Evolutionary conservation across 1,139 yeast genomes (phyloP), one percentile per base, ranked within the genome.

Genomic region (Protomyces gravidus): DNA sequence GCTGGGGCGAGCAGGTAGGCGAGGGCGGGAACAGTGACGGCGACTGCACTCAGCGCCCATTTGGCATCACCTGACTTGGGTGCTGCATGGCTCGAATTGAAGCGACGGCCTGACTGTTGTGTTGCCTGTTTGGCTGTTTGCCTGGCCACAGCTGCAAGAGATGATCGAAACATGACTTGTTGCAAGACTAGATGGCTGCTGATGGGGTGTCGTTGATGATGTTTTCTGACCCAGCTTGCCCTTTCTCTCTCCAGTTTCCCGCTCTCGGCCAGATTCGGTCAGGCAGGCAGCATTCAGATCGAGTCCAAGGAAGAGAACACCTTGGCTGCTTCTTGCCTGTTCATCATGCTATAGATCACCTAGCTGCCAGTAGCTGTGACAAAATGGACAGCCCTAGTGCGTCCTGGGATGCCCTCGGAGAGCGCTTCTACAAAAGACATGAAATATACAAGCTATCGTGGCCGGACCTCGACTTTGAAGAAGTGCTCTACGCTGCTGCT

Each of bases 1-100:
- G 58, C 51, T 5, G 58, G 58, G 15, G 58, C 58, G 9, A 53
- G 51, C 30, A 53, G 51, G 28, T 53, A 53, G n/a, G 51, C 58
- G 15, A 53, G 51, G n/a, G 58, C 58, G 4, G 58, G 58, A 15
- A 53, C 51, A 19, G 58, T 53, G 27, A 53, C 47, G 9, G 58
- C 58, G n/a, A 23, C 40, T 5, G 58, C 47, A n/a, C 45, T 51
- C 36, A 53, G 15, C 33, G 48, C 39, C 58, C 58, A 53, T 23
- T 45, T 50, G 39, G 58, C 27, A 23, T 53, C 58, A 11, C 58
- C 51, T 7, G 42, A 17, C 6, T 45, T 25, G n/a, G 46, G 46
- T 6, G 45, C 13, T 17, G 58, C 46, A 21, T 40, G 40, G 9
- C 51, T 46, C 17, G 51, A 45, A 19, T 46, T 53, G 47, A 45